Base-by-base conservation (phyloP, 345 rosid genomes). In the Acer campestre region DNA sequence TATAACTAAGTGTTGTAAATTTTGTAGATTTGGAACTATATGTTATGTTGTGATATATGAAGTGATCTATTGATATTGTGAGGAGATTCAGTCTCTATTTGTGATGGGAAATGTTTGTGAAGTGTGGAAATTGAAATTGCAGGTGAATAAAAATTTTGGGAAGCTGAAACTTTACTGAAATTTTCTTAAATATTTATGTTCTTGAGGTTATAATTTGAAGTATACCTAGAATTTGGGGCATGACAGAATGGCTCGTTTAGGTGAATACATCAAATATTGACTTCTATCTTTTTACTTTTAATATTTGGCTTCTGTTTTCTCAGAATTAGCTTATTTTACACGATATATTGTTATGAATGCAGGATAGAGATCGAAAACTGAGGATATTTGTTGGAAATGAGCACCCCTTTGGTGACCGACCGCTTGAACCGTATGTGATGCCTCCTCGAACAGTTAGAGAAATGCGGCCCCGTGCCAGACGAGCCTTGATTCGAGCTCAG, bases 321-420 rank as follows among this genome's bases (percentile, higher is more conserved):
- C 11, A 23, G 67, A 72, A 68, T 46, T 67, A 13, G 10, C 11
- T 67, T 67, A 70, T 67, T 56, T 61, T 18, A 69, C 1, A 29
- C 29, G 3, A 44, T 68, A 76, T 61, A 23, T 59, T 77, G 49
- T 70, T 75, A 71, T 80, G 78, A 61, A 58, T 87, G 81, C 85
- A 96, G 98, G 99, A 94, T 80, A 87, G 99, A 76, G 99, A 96
- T 83, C 79, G 92, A 59, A 96, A 94, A 84, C 85, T 96, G 77
- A 90, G 99, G 88, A 96, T 94, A 79, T 94, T 96, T 86, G 83
- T 90, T 23, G 93, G 81, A 27, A 71, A 82, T 83, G 98, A 94
- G 78, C 99, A 96, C 81, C 98, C 98, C 16, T 96, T 96, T 68
- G 86, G 85, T 51, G 98, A 94, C 75, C 82, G 85, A 77, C 91